Evolutionary conservation across 2,329 filamentous ascomycete genomes (phyloP), one percentile per base, ranked within the genome.

Genomic region (Coniella lustricola): DNA sequence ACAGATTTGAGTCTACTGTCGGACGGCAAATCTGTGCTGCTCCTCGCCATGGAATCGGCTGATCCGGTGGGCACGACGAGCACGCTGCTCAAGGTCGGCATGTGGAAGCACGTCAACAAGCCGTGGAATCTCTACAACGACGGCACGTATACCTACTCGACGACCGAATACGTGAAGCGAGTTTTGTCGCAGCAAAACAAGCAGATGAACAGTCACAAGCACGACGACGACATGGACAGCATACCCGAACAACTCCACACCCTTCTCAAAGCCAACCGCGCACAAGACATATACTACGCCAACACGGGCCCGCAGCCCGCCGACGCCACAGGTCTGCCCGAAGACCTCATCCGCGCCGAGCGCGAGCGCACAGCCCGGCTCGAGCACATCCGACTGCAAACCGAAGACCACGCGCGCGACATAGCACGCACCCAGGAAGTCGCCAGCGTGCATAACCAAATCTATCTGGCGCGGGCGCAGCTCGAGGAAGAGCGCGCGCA

Each of bases 51-150:
- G 20, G 76, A 83, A 48, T 74, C 77, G 0, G 55, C 64, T 7
- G 75, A 81, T 36, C 71, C 81, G 0, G 51, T 82, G 2, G 64
- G 70, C 1, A 77, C 79, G 5, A 77, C 77, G 0, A 73, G 74
- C 36, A 72, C 76, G 0, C 70, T 85, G 1, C 67, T 86, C 7
- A 81, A 81, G 56, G 77, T 76, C 1, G 79, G 76, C 37, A 73
- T 84, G 65, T 85, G 81, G 80, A 80, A 81, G 58, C 66, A 76
- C 29, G 65, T 85, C 57, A 85, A 85, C 63, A 74, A 78, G 52
- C 67, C 75, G 0, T 78, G 73, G 57, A 80, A 82, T 55, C 66
- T 72, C 51, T 80, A 72, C 62, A 74, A 64, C 1, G 67, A 75
- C 36, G 73, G 73, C 20, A 69, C 67, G 4, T 72, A 73, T 55